A percentile compares a stretch with the other conserved stretches of the same genome.
Conservation (phyloP, 257 asterid genomes). For the Buddleja alternifolia region DNA sequence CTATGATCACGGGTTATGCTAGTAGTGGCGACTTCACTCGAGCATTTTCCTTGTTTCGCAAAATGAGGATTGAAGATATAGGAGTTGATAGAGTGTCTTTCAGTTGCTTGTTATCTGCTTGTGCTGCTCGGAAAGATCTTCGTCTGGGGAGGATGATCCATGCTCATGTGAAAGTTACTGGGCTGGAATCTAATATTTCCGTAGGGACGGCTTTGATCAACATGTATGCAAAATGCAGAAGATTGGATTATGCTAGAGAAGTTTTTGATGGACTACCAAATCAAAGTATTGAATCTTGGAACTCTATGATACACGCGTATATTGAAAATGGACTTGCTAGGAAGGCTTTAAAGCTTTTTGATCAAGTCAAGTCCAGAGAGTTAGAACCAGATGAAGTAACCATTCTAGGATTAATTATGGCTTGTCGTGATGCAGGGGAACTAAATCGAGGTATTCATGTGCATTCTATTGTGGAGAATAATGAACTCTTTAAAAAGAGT, state of each 20-base stretch:
- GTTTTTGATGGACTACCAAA: slow-evolving; percentile 48
- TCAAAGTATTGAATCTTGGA: slow-evolving; percentile 46
- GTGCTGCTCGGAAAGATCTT: slow-evolving; percentile 39
- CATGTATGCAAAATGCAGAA: slow-evolving; percentile 47
- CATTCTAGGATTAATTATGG: slow-evolving; percentile 48
- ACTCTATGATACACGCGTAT: slow-evolving; percentile 48
- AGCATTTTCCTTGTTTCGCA: slow-evolving; percentile 39
- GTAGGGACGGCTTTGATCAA: slow-evolving; percentile 46
- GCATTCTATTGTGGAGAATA: slow-evolving; percentile 43
- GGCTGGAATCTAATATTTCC: slow-evolving; percentile 40
- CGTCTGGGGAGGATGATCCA: slow-evolving; percentile 43
- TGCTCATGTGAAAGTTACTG: slow-evolving; percentile 37
- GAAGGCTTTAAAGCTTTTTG: slow-evolving; percentile 40
- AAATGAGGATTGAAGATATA: slow-evolving; percentile 36
- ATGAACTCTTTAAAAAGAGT: slow-evolving; percentile 29
- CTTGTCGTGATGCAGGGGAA: slow-evolving; percentile 54
- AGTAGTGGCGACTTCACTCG: slow-evolving; percentile 24
- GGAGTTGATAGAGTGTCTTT: slow-evolving; percentile 45
- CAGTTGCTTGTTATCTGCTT: slow-evolving; percentile 47
- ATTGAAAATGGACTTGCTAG: slow-evolving; percentile 38
- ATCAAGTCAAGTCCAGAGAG: slow-evolving; percentile 31
- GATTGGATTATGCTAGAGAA: slow-evolving; percentile 36
- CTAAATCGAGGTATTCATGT: slow-evolving; percentile 31
- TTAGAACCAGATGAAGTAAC: slow-evolving; percentile 47
- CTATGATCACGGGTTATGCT: slow-evolving; percentile 43